These are phyloP conservation scores for Aspergillus caelatus DNA, from an alignment of 2,329 filamentous ascomycete species.

Conservation along the genomic window DNA sequence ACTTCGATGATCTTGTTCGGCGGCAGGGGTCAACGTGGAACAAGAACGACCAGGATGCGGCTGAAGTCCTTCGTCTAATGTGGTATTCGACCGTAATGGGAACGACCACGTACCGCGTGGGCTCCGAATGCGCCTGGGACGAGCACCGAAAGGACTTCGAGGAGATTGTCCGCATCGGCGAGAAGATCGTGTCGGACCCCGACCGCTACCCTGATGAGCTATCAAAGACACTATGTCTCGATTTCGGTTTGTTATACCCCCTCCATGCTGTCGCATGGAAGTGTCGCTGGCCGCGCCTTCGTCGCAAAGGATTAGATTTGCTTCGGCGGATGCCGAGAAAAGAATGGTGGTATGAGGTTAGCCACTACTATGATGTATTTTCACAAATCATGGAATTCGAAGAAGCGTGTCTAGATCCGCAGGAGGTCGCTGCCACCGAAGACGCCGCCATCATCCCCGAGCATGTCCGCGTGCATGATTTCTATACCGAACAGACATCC, in stretches of 20 bases:
- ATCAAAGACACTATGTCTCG: constrained; percentile 15
- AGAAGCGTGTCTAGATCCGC: constrained; percentile 11
- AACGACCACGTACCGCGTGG: constrained; percentile 10
- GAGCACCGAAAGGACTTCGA: constrained; percentile 13
- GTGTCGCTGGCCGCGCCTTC: constrained; percentile 24
- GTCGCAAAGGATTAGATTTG: constrained; percentile 22
- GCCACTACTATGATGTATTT: constrained; percentile 20
- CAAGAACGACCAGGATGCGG: constrained; percentile 9
- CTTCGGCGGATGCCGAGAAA: constrained; percentile 16
- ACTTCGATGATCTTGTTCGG: constrained; percentile 15
- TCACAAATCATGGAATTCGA: constrained; percentile 21
- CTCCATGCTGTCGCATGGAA: constrained; percentile 26
- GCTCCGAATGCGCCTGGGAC: constrained; percentile 20
- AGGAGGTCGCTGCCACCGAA: background rate
- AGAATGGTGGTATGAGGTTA: constrained; percentile 17
- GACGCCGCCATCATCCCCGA: constrained; percentile 13
- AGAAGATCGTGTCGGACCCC: constrained; percentile 10
- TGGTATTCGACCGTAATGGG: constrained; percentile 10
- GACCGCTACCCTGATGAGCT: constrained; percentile 14
- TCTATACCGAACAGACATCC: constrained; percentile 5
- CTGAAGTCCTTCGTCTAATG: constrained; percentile 18
- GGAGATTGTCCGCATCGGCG: constrained; percentile 9
- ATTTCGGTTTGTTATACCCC: constrained; percentile 22
- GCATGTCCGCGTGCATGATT: constrained; percentile 17
- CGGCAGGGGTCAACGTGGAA: constrained; percentile 10